Evolutionary conservation across 2,329 filamentous ascomycete genomes (phyloP).

Genomic region (Elsinoe ampelina): DNA sequence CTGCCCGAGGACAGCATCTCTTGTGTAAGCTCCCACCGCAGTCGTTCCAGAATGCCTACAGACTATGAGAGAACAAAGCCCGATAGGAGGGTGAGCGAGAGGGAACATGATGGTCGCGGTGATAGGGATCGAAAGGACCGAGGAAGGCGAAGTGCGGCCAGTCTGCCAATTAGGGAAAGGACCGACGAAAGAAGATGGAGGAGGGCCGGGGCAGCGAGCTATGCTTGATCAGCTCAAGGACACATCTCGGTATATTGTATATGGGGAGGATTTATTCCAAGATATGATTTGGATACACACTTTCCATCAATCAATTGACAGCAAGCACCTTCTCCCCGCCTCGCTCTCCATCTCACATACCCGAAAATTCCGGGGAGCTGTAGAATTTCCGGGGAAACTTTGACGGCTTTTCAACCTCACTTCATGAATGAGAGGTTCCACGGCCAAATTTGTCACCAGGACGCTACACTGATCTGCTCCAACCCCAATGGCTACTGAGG

Average conservation of each 20-base stretch:
- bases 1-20: conserved; percentile 41
- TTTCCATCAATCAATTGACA: too few relatives aligned
- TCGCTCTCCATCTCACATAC: too few relatives aligned
- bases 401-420: too few relatives aligned
- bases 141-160: conserved; percentile 25
- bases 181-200: conserved; percentile 23
- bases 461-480: too few relatives aligned
- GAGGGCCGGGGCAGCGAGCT: conserved; percentile 15
- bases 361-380: too few relatives aligned
- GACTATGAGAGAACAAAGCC: neutral
- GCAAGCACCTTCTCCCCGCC: too few relatives aligned
- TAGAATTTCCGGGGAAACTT: too few relatives aligned
- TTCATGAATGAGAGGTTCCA: too few relatives aligned
- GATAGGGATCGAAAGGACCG: conserved; percentile 18
- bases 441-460: too few relatives aligned
- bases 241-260: neutral
- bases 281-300: too few relatives aligned
- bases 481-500: conserved; percentile 24
- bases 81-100: conserved; percentile 18
- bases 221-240: neutral
- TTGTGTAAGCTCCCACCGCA: conserved; percentile 27
- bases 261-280: too few relatives aligned
- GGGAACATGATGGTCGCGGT: conserved; percentile 18
- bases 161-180: conserved; percentile 25
- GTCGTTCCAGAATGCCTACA: conserved; percentile 21